These are phyloP conservation scores for Peniophora sp. DNA, from an alignment of 1,284 basidiomycete species.

Conservation along the genomic window DNA sequence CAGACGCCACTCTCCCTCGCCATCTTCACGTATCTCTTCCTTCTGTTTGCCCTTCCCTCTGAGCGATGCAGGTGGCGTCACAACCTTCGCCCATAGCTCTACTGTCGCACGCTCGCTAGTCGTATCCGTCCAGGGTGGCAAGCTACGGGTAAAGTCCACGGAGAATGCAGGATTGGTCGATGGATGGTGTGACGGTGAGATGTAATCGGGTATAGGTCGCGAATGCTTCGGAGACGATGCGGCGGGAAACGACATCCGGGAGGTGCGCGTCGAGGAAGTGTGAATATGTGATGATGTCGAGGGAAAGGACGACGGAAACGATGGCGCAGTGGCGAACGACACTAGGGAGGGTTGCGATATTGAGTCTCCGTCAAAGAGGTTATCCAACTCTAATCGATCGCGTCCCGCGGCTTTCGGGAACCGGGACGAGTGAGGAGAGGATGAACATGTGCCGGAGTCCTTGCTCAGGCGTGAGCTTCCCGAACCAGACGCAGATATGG, in stretches of 20 bases:
- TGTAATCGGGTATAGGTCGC: slow-evolving; percentile 44
- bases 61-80: not conserved
- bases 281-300: slow-evolving; percentile 10
- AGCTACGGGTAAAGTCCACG: slow-evolving; percentile 42
- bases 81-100: slow-evolving; percentile 50
- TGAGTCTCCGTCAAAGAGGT: slow-evolving; percentile 4
- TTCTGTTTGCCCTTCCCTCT: slow-evolving; percentile 38
- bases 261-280: slow-evolving; percentile 2
- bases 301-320: slow-evolving; percentile 3
- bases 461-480: not conserved
- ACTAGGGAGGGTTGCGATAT: slow-evolving; percentile 8
- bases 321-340: slow-evolving; percentile 1
- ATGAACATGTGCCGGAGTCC: slow-evolving; percentile 6
- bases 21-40: slow-evolving; percentile 15
- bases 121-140: slow-evolving; percentile 38
- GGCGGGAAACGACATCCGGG: slow-evolving; percentile 1
- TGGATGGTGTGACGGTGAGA: slow-evolving; percentile 62
- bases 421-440: too few species aligned
- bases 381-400: not conserved
- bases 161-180: slow-evolving; percentile 73
- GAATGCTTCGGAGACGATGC: slow-evolving; percentile 10
- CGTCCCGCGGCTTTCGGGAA: not conserved
- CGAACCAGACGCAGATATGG: not conserved
- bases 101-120: slow-evolving; percentile 41
- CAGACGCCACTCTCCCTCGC: slow-evolving; percentile 43